These are phyloP conservation scores for Colletotrichum acutatum DNA, from an alignment of 2,329 filamentous ascomycete species.

Conservation along the genomic window DNA sequence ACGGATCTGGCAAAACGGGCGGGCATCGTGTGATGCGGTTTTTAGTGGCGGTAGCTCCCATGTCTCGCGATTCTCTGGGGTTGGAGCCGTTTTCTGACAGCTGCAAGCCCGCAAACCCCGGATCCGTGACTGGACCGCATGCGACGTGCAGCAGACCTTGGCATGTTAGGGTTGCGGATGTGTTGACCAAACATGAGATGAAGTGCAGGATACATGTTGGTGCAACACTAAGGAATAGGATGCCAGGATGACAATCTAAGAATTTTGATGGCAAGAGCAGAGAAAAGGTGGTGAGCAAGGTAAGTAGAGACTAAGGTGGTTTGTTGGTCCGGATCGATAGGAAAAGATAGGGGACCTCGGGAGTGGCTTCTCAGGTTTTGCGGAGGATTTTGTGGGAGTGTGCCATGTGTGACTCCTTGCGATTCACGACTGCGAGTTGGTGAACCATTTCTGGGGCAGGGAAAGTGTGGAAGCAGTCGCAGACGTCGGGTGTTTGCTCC, in stretches of 20 bases:
- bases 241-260: background rate
- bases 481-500: constrained; percentile 16
- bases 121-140: background rate
- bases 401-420: background rate
- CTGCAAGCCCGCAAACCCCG: background rate
- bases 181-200: background rate
- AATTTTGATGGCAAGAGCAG: background rate
- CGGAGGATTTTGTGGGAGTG: background rate
- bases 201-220: background rate
- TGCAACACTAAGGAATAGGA: too few species aligned
- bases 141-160: background rate
- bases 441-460: background rate
- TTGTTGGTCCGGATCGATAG: background rate
- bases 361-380: background rate
- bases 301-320: background rate
- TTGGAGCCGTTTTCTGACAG: background rate
- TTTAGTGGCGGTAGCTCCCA: background rate
- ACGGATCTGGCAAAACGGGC: background rate
- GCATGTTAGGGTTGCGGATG: background rate
- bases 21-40: background rate
- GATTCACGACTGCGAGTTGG: background rate
- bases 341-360: background rate
- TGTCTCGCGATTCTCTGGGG: background rate
- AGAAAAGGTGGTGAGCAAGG: background rate
- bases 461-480: background rate